These are phyloP conservation scores for Eucalyptus fibrosa DNA, from an alignment of 345 rosid genomes.

Conservation along the genomic window DNA sequence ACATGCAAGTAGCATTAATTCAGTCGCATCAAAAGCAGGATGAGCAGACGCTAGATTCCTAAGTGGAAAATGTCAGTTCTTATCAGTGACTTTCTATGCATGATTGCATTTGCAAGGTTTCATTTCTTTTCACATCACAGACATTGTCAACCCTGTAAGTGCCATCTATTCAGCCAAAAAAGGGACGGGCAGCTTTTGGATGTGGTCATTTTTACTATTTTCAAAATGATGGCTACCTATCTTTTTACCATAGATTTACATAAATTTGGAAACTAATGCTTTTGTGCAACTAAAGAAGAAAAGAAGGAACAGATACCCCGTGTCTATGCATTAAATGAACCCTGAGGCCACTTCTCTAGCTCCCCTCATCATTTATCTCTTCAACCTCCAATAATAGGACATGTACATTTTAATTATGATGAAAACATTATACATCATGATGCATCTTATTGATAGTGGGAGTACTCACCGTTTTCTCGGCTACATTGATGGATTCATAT, in stretches of 20 bases:
- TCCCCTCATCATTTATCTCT: conserved; percentile 71
- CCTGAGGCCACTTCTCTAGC: conserved; percentile 94
- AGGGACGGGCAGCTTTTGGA: not conserved
- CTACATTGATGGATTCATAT: conserved; percentile 75
- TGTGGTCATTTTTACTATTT: not conserved
- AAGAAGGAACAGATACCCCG: conserved; percentile 20
- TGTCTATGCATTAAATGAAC: conserved; percentile 72
- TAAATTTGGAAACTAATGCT: not conserved
- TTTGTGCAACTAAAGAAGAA: not conserved
- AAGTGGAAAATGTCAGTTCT: not conserved
- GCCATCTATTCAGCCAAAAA: not conserved
- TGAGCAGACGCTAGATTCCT: not conserved
- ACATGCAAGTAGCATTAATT: not conserved
- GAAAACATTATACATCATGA: not conserved
- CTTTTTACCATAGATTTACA: not conserved
- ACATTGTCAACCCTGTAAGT: not conserved
- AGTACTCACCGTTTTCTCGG: conserved; percentile 89
- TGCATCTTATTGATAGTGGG: not conserved
- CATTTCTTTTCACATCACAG: not conserved
- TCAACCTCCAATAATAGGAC: conserved; percentile 36
- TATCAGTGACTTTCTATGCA: not conserved
- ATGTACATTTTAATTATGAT: not conserved
- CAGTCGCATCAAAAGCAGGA: not conserved
- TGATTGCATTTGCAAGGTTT: not conserved
- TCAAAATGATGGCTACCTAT: not conserved